Conservation (phyloP, 1,139 yeast species). For the Casaregolazyma lundiana region DNA sequence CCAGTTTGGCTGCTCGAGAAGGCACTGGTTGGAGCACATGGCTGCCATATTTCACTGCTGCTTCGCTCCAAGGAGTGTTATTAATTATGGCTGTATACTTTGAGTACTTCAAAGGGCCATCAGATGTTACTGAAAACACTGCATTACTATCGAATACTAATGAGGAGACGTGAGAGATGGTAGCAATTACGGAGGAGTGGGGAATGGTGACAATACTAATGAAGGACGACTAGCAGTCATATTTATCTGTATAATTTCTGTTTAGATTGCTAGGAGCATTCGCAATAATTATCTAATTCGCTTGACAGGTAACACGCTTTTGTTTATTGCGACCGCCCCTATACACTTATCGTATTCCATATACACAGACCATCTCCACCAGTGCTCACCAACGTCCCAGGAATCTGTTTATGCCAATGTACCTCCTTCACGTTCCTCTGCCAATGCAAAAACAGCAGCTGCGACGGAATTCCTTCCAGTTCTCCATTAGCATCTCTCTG, state of each 20-base stretch:
- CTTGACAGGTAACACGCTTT: too few relatives aligned
- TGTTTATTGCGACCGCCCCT: too few relatives aligned
- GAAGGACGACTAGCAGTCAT: too few relatives aligned
- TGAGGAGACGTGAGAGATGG: too few relatives aligned
- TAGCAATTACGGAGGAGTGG: too few relatives aligned
- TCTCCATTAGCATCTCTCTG: constrained; percentile 45
- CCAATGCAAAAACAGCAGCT: constrained; percentile 95
- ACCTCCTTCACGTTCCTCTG: constrained; percentile 96
- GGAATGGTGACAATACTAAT: too few relatives aligned
- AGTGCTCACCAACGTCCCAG: constrained; percentile 90
- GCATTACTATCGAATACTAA: too few relatives aligned
- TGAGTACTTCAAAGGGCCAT: constrained; percentile 20
- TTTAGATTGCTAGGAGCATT: too few relatives aligned
- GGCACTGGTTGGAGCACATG: constrained; percentile 87
- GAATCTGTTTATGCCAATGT: constrained; percentile 96
- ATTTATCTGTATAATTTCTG: too few relatives aligned
- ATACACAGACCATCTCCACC: constrained; percentile 93
- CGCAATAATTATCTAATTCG: neutral
- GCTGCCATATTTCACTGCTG: constrained; percentile 75
- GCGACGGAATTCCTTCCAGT: constrained; percentile 90
- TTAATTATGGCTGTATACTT: constrained; percentile 50
- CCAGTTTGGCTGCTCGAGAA: constrained; percentile 61
- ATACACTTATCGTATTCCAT: constrained; percentile 96
- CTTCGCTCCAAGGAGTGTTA: constrained; percentile 56
- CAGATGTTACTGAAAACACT: too few relatives aligned